Conservation (phyloP, 78 protist species). For the Bodo saltans region DNA sequence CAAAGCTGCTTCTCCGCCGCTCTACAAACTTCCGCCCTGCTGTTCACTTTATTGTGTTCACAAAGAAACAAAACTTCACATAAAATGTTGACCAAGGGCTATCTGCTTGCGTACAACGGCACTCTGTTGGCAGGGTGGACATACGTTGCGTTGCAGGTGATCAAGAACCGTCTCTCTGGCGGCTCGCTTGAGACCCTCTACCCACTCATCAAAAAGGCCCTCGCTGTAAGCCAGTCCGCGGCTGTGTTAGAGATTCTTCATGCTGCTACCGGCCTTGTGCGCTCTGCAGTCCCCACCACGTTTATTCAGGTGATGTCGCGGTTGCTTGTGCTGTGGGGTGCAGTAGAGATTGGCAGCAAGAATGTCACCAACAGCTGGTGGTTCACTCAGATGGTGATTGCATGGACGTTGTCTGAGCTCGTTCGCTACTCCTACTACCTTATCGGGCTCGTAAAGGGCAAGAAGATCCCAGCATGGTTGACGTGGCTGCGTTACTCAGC, state of each 20-base stretch:
- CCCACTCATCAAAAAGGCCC: background rate
- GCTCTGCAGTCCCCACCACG: slow-evolving; percentile 10
- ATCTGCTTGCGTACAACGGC: background rate
- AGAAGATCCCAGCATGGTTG: background rate
- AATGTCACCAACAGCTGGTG: background rate
- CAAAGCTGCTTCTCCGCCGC: too few species aligned
- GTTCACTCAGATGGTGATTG: slow-evolving; percentile 13
- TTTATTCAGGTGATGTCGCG: slow-evolving; percentile 35
- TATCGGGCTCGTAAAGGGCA: background rate
- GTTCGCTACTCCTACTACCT: slow-evolving; percentile 44
- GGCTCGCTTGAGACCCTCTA: background rate
- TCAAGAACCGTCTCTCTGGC: background rate
- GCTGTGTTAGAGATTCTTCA: slow-evolving; percentile 37
- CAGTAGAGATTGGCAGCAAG: background rate
- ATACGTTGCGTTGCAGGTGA: background rate
- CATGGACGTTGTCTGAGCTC: slow-evolving; percentile 2
- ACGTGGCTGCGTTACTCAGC: slow-evolving; percentile 42
- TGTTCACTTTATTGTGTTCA: too few species aligned
- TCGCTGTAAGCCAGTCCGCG: slow-evolving; percentile 5
- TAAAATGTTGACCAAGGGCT: background rate
- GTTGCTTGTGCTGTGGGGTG: slow-evolving; percentile 6
- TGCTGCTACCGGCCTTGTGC: slow-evolving; percentile 15
- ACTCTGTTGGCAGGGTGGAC: background rate
- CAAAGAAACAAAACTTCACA: too few species aligned
- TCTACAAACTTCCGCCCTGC: too few species aligned